These are phyloP conservation scores for Colletotrichum ledebouriae DNA, from an alignment of 2,329 filamentous ascomycete species.

Conservation along the genomic window DNA sequence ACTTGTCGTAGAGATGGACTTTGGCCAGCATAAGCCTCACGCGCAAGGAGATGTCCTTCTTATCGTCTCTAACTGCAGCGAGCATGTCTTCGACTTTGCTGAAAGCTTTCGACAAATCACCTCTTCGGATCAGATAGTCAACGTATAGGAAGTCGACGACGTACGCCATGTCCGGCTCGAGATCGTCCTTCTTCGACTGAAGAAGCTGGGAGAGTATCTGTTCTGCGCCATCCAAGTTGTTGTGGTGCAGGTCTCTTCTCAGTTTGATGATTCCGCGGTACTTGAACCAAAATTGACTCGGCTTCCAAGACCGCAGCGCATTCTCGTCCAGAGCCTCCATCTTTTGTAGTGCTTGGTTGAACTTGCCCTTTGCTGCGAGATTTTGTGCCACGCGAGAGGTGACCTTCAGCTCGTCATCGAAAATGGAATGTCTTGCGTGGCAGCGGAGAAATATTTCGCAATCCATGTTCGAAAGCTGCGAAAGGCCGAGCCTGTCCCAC, in stretches of 20 bases:
- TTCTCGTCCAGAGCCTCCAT: constrained; percentile 67
- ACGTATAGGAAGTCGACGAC: constrained; percentile 66
- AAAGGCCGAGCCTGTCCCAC: constrained; percentile 80
- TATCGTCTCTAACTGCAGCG: constrained; percentile 57
- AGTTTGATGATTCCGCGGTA: constrained; percentile 77
- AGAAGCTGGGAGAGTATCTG: constrained; percentile 65
- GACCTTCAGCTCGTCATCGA: constrained; percentile 85
- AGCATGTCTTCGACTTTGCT: constrained; percentile 62
- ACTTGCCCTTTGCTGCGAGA: constrained; percentile 76
- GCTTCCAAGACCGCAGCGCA: constrained; percentile 79
- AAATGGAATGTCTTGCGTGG: constrained; percentile 68
- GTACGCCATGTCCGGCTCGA: constrained; percentile 66
- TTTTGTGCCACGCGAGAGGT: constrained; percentile 74
- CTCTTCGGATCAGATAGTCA: constrained; percentile 63
- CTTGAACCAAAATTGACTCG: constrained; percentile 79
- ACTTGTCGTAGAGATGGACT: constrained; percentile 75
- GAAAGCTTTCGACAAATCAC: constrained; percentile 63
- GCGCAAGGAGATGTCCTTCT: constrained; percentile 72
- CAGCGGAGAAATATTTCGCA: constrained; percentile 83
- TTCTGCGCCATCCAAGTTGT: constrained; percentile 65
- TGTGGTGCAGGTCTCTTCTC: constrained; percentile 70
- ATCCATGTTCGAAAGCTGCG: constrained; percentile 67
- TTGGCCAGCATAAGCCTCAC: constrained; percentile 81
- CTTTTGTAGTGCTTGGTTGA: constrained; percentile 71
- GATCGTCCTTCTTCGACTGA: constrained; percentile 63